Conservation (phyloP, 108 stramenopile species). For the Cyclotella sp. region DNA sequence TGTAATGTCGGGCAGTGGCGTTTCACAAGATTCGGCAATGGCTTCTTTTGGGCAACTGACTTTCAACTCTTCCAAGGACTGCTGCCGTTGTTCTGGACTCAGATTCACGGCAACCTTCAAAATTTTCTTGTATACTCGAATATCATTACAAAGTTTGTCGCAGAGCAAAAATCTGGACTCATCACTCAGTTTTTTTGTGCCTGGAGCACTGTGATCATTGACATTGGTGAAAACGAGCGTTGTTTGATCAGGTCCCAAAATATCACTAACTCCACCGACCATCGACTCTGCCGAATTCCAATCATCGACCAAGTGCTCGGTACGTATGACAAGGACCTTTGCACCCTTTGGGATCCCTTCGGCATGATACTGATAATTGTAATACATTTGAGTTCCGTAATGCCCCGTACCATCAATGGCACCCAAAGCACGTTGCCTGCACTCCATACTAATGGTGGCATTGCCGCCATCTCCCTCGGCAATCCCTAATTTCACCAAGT, state of each 20-base stretch:
- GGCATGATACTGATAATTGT: slow-evolving; percentile 39
- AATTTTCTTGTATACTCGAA: slow-evolving; percentile 28
- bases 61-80: slow-evolving; percentile 23
- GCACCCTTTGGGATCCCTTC: slow-evolving; percentile 37
- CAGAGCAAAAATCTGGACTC: slow-evolving; percentile 22
- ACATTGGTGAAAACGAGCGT: slow-evolving; percentile 8
- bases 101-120: slow-evolving; percentile 14
- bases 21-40: slow-evolving; percentile 3
- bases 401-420: slow-evolving; percentile 22
- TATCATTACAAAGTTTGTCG: slow-evolving; percentile 31
- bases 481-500: slow-evolving; percentile 12
- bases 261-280: slow-evolving; percentile 5
- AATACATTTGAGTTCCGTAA: slow-evolving; percentile 26
- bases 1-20: slow-evolving; percentile 10
- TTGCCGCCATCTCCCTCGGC: neutral
- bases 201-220: neutral
- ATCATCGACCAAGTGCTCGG: slow-evolving; percentile 33
- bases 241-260: neutral
- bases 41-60: slow-evolving; percentile 21
- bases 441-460: slow-evolving; percentile 11
- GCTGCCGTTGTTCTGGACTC: neutral
- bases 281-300: slow-evolving; percentile 11
- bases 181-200: slow-evolving; percentile 19
- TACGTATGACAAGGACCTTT: slow-evolving; percentile 22
- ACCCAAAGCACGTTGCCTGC: slow-evolving; percentile 12